Base-by-base conservation (phyloP, 2,329 filamentous ascomycete genomes). In the Botrytis galanthina region DNA sequence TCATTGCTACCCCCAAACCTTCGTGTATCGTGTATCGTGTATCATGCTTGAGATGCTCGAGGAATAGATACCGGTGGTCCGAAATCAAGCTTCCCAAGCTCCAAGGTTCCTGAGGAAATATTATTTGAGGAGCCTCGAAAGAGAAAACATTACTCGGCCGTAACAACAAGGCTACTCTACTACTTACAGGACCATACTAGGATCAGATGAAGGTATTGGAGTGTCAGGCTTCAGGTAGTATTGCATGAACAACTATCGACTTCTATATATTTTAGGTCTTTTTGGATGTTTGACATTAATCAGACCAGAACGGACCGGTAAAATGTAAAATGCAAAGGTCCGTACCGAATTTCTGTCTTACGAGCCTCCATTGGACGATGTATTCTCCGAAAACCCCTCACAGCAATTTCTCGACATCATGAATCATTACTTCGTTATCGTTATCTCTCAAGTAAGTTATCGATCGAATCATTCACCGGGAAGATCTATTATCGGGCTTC, bases 241-340 rank as follows among this genome's bases (percentile, higher is more conserved):
- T 35, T 48, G 46, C 42, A 66, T 66, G 29, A 48, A 66, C 29
- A 66, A 37, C 29, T 8, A 5, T 66, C 63, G 20, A 48, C 14
- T 29, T 39, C 26, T 39, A 29, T n/a, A 26, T 16, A 18, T 37
- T 66, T 51, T 39, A 4, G 9, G 4, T 18, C 16, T 37, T n/a
- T 26, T 62, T 54, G 14, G 18, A 14, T 16, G 32, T 67, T 42
- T 39, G 44, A 29, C 22, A 26, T 42, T 39, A 4, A 26, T 57
- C 37, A 39, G 35, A 39, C 60, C 22, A 26, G 59, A 35, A 22
- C 14, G 12, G 35, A 39, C 60, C 26, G 37, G 59, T n/a, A 39
- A 12, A 35, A 32, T 18, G n/a, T 37, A 10, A n/a, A n/a, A 57
- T 69, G 48, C 66, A 69, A 59, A 69, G 66, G 35, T 69, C 48